Percentiles rank a stretch among this genome's conserved stretches.
Conservation (phyloP, 108 stramenopile genomes). For the Heterococcus sp. region DNA sequence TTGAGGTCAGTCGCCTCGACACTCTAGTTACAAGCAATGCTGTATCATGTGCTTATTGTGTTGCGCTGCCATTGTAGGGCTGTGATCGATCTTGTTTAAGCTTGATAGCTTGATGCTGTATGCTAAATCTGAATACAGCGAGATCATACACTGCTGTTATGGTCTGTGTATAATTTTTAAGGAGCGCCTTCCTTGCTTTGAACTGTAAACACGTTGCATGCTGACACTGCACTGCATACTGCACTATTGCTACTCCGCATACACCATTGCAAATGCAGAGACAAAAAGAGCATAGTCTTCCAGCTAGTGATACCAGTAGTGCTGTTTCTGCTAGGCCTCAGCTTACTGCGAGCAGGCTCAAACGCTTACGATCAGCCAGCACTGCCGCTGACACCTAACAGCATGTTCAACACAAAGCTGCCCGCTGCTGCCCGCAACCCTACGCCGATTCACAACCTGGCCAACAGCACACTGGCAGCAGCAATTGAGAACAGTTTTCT, state of each 20-base stretch:
- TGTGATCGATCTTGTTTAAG: too few relatives aligned
- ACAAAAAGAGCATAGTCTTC: slow-evolving; percentile 40
- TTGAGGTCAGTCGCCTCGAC: not conserved
- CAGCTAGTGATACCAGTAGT: slow-evolving; percentile 43
- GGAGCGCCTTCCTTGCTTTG: not conserved
- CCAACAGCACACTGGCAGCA: slow-evolving; percentile 2
- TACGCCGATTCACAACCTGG: slow-evolving; percentile 1
- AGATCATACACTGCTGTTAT: not conserved
- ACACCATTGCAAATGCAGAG: not conserved
- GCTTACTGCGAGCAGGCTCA: slow-evolving; percentile 17
- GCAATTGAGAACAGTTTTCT: slow-evolving; percentile 9
- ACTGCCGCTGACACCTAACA: slow-evolving; percentile 14
- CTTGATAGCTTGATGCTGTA: too few relatives aligned
- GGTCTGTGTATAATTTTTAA: not conserved
- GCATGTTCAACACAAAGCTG: slow-evolving; percentile 29
- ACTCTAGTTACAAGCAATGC: too few relatives aligned
- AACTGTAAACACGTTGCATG: too few relatives aligned
- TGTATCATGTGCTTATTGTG: too few relatives aligned
- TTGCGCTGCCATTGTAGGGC: too few relatives aligned
- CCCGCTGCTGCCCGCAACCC: slow-evolving; percentile 12
- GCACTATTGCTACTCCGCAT: too few relatives aligned
- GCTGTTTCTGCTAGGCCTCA: slow-evolving; percentile 41
- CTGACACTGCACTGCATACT: too few relatives aligned
- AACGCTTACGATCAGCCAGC: slow-evolving; percentile 34
- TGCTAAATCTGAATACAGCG: too few relatives aligned